Conservation (phyloP, 2,329 filamentous ascomycete genomes). For the Volutella citrinella region DNA sequence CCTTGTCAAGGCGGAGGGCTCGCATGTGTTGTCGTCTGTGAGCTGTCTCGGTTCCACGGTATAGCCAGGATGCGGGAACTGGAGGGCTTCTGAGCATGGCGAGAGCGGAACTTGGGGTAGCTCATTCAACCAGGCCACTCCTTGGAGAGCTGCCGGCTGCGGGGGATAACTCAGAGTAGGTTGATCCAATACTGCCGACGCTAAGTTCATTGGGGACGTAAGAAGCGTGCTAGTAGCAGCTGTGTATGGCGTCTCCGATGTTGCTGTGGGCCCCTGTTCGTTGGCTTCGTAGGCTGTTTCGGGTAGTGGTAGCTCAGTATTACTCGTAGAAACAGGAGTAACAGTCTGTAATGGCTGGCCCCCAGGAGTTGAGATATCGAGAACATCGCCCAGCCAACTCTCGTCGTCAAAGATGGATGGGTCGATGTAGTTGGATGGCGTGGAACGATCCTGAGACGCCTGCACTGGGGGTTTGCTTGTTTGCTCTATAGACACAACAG, state of each 20-base stretch:
- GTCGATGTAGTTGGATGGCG: background rate
- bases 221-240: background rate
- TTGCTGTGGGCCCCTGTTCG: background rate
- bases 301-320: background rate
- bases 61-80: background rate
- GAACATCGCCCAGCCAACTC: background rate
- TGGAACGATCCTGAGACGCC: background rate
- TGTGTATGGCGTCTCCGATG: background rate
- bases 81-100: background rate
- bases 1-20: background rate
- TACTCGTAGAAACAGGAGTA: background rate
- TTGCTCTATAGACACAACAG: background rate
- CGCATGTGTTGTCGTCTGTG: background rate
- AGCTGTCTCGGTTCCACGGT: background rate
- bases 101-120: slow-evolving; percentile 1
- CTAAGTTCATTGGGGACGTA: background rate
- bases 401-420: background rate
- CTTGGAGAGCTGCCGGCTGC: background rate
- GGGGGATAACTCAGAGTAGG: background rate
- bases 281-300: background rate
- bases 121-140: background rate
- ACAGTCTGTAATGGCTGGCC: too few relatives aligned
- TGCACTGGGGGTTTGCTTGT: background rate
- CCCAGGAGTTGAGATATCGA: background rate
- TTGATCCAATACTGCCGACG: background rate